Evolutionary conservation across 257 asterid species (phyloP).

Genomic region (Nicotiana knightiana): DNA sequence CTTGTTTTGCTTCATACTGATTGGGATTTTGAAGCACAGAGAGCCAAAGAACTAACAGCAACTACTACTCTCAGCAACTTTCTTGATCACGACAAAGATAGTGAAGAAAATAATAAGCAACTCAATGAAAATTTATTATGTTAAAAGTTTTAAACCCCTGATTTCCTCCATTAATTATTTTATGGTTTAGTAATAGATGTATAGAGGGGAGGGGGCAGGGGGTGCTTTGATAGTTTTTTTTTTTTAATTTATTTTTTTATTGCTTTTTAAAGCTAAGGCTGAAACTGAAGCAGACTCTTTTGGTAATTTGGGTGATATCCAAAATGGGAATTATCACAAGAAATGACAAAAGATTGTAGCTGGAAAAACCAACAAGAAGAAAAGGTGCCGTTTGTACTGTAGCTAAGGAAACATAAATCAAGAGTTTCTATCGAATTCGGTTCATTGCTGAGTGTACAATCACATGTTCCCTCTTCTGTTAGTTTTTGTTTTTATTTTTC

Average conservation of each 20-base stretch:
- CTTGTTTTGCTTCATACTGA: constrained; percentile 50
- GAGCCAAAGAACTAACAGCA: constrained; percentile 54
- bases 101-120: constrained; percentile 15
- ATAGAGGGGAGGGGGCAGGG: not conserved
- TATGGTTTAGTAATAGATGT: not conserved
- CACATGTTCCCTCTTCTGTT: not conserved
- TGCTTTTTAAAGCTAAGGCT: not conserved
- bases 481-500: not conserved
- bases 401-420: not conserved
- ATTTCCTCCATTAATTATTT: not conserved
- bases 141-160: constrained; percentile 13
- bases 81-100: constrained; percentile 13
- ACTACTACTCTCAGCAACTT: not conserved
- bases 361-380: constrained; percentile 5
- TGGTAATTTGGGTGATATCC: not conserved
- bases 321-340: constrained; percentile 3
- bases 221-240: not conserved
- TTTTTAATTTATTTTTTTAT: not conserved
- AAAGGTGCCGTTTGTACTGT: not conserved
- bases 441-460: not conserved
- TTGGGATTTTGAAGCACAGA: constrained; percentile 63
- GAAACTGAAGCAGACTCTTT: not conserved
- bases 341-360: constrained; percentile 8
- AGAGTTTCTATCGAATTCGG: not conserved
- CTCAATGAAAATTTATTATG: constrained; percentile 25